Conservation (phyloP, 768 basidiomycete genomes). For the Leucocoprinus birnbaumii region DNA sequence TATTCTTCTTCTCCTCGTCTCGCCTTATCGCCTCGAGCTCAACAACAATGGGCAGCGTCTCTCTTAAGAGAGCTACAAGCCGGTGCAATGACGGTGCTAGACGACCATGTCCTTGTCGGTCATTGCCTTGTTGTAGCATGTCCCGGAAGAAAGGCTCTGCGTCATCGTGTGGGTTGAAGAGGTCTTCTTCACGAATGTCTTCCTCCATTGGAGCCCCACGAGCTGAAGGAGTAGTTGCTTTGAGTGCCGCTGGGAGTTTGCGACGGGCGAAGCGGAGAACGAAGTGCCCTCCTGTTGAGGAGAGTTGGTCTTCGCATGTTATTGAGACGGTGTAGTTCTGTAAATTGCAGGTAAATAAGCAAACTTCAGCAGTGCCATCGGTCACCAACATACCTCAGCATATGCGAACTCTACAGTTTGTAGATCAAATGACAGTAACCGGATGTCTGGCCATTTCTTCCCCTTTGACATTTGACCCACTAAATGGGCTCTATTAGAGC, state of each 20-base stretch:
- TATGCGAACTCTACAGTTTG: slow-evolving; percentile 92
- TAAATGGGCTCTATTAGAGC: slow-evolving; percentile 21
- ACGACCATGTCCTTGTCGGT: slow-evolving; percentile 59
- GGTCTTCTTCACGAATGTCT: slow-evolving; percentile 18
- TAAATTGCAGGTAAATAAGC: too few species aligned
- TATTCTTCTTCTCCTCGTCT: slow-evolving; percentile 28
- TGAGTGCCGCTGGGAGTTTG: slow-evolving; percentile 3
- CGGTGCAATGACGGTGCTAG: slow-evolving; percentile 64
- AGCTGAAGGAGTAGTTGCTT: slow-evolving; percentile 15
- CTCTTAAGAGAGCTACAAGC: slow-evolving; percentile 65
- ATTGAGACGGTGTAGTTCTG: slow-evolving; percentile 80
- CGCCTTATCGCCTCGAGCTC: slow-evolving; percentile 59
- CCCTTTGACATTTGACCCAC: slow-evolving; percentile 83
- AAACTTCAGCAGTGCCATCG: too few species aligned
- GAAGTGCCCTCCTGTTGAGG: slow-evolving; percentile 66
- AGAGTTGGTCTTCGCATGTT: slow-evolving; percentile 74
- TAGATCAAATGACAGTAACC: slow-evolving; percentile 85
- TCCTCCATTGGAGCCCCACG: slow-evolving; percentile 22
- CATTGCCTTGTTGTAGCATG: slow-evolving; percentile 63
- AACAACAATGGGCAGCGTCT: slow-evolving; percentile 75
- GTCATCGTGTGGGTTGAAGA: slow-evolving; percentile 74
- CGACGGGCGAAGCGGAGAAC: slow-evolving; percentile 69
- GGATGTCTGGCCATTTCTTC: slow-evolving; percentile 70
- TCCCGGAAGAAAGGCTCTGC: slow-evolving; percentile 74
- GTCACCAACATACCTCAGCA: slow-evolving; percentile 55